Conservation (phyloP, 1,284 basidiomycete species). For the Irpex sp. region DNA sequence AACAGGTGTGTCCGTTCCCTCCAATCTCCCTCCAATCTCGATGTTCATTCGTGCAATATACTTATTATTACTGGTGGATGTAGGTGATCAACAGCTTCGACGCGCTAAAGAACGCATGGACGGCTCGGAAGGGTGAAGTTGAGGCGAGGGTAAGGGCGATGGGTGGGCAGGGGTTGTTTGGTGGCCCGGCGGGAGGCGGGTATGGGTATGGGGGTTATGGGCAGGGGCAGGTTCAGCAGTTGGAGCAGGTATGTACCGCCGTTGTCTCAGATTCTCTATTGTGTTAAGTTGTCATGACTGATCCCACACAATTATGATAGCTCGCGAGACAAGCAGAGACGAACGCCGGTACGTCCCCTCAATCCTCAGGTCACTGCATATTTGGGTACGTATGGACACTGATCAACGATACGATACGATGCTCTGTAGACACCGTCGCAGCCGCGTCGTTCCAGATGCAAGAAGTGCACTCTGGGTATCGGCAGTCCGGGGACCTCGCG, state of each 20-base stretch:
- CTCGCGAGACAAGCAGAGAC: slow-evolving; percentile 31
- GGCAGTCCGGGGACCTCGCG: slow-evolving; percentile 35
- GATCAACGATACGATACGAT: neutral
- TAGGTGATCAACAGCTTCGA: slow-evolving; percentile 32
- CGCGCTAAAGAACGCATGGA: slow-evolving; percentile 32
- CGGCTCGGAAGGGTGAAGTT: slow-evolving; percentile 26
- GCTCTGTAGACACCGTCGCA: slow-evolving; percentile 29
- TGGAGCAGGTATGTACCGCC: slow-evolving; percentile 27
- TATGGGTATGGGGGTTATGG: slow-evolving; percentile 20
- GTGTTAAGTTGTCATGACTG: no score
- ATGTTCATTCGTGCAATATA: neutral
- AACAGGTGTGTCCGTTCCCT: slow-evolving; percentile 21
- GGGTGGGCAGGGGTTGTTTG: slow-evolving; percentile 29
- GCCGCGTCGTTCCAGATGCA: slow-evolving; percentile 36
- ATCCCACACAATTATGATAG: slow-evolving; percentile 13
- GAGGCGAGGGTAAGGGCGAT: slow-evolving; percentile 27
- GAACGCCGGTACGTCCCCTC: slow-evolving; percentile 25
- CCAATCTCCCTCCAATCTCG: no score
- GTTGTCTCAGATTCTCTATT: no score
- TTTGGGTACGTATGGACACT: neutral
- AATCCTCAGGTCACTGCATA: neutral
- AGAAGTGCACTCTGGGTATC: slow-evolving; percentile 33
- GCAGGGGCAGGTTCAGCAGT: slow-evolving; percentile 29
- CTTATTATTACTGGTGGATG: no score
- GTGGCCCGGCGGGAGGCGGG: slow-evolving; percentile 14